phyloP scores from a whole-genome alignment of 768 basidiomycete species.

The Calocybe indica region DNA sequence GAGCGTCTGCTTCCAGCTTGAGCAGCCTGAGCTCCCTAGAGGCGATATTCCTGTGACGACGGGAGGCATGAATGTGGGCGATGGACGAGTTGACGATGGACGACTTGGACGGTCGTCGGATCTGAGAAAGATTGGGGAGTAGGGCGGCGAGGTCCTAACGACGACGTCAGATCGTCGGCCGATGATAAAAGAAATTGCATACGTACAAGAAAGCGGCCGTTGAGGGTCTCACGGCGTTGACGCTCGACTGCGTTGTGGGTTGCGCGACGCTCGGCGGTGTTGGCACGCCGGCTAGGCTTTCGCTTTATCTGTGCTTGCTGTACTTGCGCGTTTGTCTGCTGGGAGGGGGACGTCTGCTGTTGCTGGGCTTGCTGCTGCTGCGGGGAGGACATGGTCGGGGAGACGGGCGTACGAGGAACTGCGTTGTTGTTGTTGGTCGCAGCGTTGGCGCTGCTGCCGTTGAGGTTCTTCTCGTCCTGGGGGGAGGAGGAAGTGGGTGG shows the following conservation, averaged over 20 bases:
- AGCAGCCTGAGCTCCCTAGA: slow-evolving; percentile 75
- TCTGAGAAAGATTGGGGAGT: slow-evolving; percentile 85
- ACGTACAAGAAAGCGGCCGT: slow-evolving; percentile 83
- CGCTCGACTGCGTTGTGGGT: slow-evolving; percentile 98
- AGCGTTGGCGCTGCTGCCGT: slow-evolving; percentile 34
- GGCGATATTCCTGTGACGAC: slow-evolving; percentile 52
- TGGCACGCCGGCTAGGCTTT: slow-evolving; percentile 84
- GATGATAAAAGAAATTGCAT: slow-evolving; percentile 6
- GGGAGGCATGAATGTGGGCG: slow-evolving; percentile 78
- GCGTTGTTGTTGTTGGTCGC: slow-evolving; percentile 24
- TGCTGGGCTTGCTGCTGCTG: slow-evolving; percentile 6
- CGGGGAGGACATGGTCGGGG: slow-evolving; percentile 20
- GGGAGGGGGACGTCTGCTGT: slow-evolving; percentile 12
- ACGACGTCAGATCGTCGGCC: slow-evolving; percentile 4
- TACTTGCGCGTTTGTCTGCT: slow-evolving; percentile 10
- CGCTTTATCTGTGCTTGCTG: slow-evolving; percentile 48
- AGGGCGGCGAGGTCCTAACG: slow-evolving; percentile 85
- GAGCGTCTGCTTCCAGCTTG: slow-evolving; percentile 78
- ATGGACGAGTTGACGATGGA: slow-evolving; percentile 96
- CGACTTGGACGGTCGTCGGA: slow-evolving; percentile 92
- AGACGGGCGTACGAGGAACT: slow-evolving; percentile 42
- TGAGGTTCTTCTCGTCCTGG: slow-evolving; percentile 16
- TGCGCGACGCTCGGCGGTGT: slow-evolving; percentile 93
- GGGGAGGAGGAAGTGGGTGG: slow-evolving; percentile 20
- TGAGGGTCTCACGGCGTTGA: slow-evolving; percentile 87